Base-by-base conservation (phyloP, 2,329 filamentous ascomycete genomes). In the Botrytis galanthina region DNA sequence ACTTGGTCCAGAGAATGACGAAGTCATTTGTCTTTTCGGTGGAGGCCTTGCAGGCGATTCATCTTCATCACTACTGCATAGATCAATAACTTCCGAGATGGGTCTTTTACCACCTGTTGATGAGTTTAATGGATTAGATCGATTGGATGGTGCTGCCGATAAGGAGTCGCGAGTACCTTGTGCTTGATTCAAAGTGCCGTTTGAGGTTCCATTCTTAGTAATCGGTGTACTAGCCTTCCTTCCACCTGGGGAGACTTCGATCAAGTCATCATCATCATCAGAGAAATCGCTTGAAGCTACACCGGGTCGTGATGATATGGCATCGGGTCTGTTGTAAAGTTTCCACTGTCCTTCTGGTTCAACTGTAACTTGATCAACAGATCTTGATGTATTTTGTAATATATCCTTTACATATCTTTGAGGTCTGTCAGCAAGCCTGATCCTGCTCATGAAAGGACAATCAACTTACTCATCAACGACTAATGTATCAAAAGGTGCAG, bases 311-410 rank as follows among this genome's bases (percentile, higher is more conserved):
- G 70, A 73, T 39, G 73, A 75, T 12, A 71, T 70, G 29, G 70
- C 42, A 44, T 75, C 72, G 26, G 75, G 73, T 74, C 79, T 80
- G 14, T 63, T 74, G 59, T 81, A 75, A 10, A 79, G 64, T 18
- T 86, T 85, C 96, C 96, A 99, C 77, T 87, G 86, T 4, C 95
- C 96, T 76, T 94, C 88, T 1, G 95, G 94, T 78, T 98, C 93
- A 60, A 99, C 93, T 1, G 91, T 95, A 39, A 98, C 94, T 78
- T 97, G 93, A 73, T 98, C 94, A 0, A 91, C 85, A 32, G 88
- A 90, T 59, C 86, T 86, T 0, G 90, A 83, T 0, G 95, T 97
- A 48, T 88, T 90, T 73, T 88, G 86, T 39, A 99, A 84, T 72
- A 99, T 98, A 76, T 97, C 92, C 79, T 92, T 90, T 26, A 97